Percentiles rank a stretch among this genome's conserved stretches.
These are phyloP conservation scores for Trichaptum fuscoviolaceum DNA, from an alignment of 768 basidiomycete species.

Conservation along the genomic window DNA sequence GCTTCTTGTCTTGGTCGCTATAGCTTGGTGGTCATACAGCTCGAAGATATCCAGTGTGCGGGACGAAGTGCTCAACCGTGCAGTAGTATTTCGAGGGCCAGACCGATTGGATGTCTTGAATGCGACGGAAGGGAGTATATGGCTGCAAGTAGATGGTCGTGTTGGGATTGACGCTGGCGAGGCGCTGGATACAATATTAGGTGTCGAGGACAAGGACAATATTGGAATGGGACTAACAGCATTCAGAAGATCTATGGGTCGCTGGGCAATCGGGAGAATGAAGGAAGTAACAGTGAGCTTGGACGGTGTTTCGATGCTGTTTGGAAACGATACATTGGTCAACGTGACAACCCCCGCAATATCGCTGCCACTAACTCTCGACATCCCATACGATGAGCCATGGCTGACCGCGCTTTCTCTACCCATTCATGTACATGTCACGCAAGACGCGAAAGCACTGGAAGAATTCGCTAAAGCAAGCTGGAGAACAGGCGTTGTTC, in stretches of 20 bases:
- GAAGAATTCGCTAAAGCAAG: slow-evolving; percentile 48
- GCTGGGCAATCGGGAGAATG: slow-evolving; percentile 57
- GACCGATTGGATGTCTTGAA: slow-evolving; percentile 58
- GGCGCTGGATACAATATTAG: slow-evolving; percentile 41
- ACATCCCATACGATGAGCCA: slow-evolving; percentile 43
- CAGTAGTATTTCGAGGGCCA: slow-evolving; percentile 55
- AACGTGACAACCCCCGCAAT: slow-evolving; percentile 43
- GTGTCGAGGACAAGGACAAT: slow-evolving; percentile 30
- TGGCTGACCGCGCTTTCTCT: slow-evolving; percentile 57
- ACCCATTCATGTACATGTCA: slow-evolving; percentile 47
- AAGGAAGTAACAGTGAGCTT: slow-evolving; percentile 53
- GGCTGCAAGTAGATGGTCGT: slow-evolving; percentile 51
- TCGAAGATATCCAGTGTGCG: slow-evolving; percentile 47
- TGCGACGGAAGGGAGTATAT: slow-evolving; percentile 52
- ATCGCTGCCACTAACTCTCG: slow-evolving; percentile 49
- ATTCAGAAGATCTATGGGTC: slow-evolving; percentile 62
- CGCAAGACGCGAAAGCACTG: slow-evolving; percentile 43
- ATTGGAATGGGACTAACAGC: slow-evolving; percentile 26
- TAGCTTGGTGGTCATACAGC: slow-evolving; percentile 66
- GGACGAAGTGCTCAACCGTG: slow-evolving; percentile 53
- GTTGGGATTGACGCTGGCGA: slow-evolving; percentile 66
- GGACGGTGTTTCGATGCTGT: slow-evolving; percentile 43
- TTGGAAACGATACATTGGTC: slow-evolving; percentile 38
- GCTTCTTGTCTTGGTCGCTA: slow-evolving; percentile 33
- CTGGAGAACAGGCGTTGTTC: slow-evolving; percentile 50